phyloP scores from a whole-genome alignment of 305 asterid species.

The Striga hermonthica region DNA sequence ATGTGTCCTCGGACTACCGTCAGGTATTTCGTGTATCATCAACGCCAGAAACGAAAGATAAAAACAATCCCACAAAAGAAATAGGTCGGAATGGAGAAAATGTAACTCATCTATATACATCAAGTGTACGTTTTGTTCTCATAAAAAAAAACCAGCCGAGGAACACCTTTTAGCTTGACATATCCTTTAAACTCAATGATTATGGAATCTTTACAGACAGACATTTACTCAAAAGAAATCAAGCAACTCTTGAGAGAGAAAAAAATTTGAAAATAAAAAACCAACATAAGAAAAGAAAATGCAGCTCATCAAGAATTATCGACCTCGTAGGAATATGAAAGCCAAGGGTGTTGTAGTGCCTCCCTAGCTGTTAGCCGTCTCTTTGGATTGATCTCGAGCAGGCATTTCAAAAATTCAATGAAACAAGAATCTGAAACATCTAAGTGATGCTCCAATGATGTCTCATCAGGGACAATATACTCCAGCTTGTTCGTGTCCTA shows the following conservation, averaged over 20 bases:
- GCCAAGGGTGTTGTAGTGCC: constrained; percentile 88
- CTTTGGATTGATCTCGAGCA: constrained; percentile 79
- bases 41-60: too few species aligned
- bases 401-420: constrained; percentile 56
- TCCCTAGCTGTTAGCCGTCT: constrained; percentile 79
- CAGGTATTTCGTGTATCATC: too few species aligned
- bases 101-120: constrained; percentile 33
- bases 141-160: constrained; percentile 25
- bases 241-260: too few species aligned
- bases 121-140: background rate
- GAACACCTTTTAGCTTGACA: background rate
- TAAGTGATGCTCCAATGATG: constrained; percentile 68
- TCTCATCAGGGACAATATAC: constrained; percentile 58
- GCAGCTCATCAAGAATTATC: constrained; percentile 32
- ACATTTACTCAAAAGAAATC: background rate
- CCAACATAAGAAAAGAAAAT: background rate
- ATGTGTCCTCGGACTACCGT: too few species aligned
- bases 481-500: constrained; percentile 71
- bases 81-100: constrained; percentile 19
- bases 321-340: constrained; percentile 42
- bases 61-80: constrained; percentile 23
- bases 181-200: background rate
- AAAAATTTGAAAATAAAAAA: too few species aligned
- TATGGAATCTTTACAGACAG: constrained; percentile 12
- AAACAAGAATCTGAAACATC: constrained; percentile 57